Evolutionary conservation across 352 stramenopile genomes (phyloP).

Genomic region (Pythium angustatum): DNA sequence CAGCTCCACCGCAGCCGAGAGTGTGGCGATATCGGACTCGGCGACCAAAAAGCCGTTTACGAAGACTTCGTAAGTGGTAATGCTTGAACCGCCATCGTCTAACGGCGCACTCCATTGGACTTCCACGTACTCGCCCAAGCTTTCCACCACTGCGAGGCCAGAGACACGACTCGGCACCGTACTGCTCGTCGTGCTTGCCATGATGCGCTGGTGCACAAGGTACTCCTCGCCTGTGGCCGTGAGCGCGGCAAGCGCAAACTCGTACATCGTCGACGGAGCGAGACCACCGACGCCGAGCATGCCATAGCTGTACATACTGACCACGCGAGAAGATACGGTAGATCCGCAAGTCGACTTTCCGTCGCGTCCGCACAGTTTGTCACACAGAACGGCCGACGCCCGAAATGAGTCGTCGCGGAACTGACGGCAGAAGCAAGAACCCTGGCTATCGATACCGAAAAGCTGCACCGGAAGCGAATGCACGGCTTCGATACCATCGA

Average conservation of each 20-base stretch:
- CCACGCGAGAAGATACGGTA: constrained; percentile 12
- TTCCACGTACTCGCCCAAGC: constrained; percentile 33
- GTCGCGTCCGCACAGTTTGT: constrained; percentile 4
- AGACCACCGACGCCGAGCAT: constrained; percentile 41
- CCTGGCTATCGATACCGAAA: constrained; percentile 36
- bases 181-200: constrained; percentile 31
- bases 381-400: constrained; percentile 26
- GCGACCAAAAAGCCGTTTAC: constrained; percentile 41
- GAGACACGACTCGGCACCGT: constrained; percentile 43
- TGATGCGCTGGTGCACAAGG: constrained; percentile 30
- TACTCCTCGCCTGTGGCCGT: constrained; percentile 35
- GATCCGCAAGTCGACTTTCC: constrained; percentile 13
- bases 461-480: constrained; percentile 12
- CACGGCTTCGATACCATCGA: constrained; percentile 30
- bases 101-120: constrained; percentile 45
- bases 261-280: constrained; percentile 34
- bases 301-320: constrained; percentile 39
- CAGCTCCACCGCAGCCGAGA: constrained; percentile 31
- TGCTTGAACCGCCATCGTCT: constrained; percentile 43
- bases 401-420: constrained; percentile 4
- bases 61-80: constrained; percentile 46
- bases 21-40: constrained; percentile 25
- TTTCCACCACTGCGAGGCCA: constrained; percentile 35
- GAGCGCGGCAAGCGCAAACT: constrained; percentile 37
- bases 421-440: constrained; percentile 45